Base-by-base conservation (phyloP, 306 rosid genomes). In the Dalbergia cultrata region DNA sequence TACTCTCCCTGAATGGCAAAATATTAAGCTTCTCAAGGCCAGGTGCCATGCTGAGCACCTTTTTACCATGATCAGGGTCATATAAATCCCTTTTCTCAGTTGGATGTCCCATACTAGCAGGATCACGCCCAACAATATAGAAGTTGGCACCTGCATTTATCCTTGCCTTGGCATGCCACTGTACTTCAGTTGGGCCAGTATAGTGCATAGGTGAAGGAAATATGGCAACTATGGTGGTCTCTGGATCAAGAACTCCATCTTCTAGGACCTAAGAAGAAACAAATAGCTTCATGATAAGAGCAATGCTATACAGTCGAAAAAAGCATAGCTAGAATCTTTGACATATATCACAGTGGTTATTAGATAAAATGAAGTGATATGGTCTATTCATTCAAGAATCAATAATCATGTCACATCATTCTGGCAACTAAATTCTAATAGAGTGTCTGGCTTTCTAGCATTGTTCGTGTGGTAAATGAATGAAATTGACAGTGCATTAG, bases 121-220 rank as follows among this genome's bases (percentile, higher is more conserved):
- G 99, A 77, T 95, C 99, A 59, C 97, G 94, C 12, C 99, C 98
- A 60, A 95, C 99, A 17, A 95, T 95, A 67, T 95, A 95, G 84
- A 95, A 95, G 87, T 93, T 93, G 41, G 99, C 98, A 13, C 99
- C 99, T 17, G 98, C 98, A 60, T 95, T 93, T 78, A 95, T 90
- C 72, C 99, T 74, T 37, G 99, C 97, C 84, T 95, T 95, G 35
- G 98, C 99, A 74, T 93, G 99, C 99, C 99, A 93, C 78, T 95
- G 99, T 33, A 95, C 99, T 84, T 95, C 99, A 64, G 98, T 93
- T 76, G 98, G 99, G 39, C 99, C 97, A 0, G 98, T 98, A 77
- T 95, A 95, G 84, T 93, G 98, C 99, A 95, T 95, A 35, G 99
- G 99, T 47, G 99, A 95, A 3, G 99, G 98, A 79, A 93, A 95